Conservation (phyloP, 169 alveolate genomes). For the Plasmodium sp. region DNA sequence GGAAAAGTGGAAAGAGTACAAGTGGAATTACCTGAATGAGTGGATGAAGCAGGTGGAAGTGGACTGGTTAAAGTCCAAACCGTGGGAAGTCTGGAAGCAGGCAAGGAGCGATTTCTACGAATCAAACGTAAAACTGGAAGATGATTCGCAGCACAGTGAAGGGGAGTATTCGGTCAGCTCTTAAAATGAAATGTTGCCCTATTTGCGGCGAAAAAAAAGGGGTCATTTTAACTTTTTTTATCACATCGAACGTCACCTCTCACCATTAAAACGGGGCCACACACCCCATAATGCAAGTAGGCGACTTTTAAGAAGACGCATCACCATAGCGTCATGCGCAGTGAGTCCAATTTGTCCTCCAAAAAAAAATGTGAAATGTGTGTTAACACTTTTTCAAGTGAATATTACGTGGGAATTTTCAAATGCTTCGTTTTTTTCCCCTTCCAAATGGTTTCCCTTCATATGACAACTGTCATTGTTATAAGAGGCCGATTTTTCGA, state of each 20-base stretch:
- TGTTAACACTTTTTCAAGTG: neutral
- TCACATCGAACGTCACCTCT: neutral
- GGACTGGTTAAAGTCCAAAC: slow-evolving; percentile 27
- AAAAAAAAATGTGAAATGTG: neutral
- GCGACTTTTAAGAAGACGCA: neutral
- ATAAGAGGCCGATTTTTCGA: neutral
- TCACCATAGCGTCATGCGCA: neutral
- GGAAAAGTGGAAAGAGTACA: slow-evolving; percentile 41
- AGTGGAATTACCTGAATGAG: slow-evolving; percentile 3
- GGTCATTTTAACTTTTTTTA: neutral
- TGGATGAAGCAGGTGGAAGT: neutral
- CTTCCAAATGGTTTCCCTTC: neutral
- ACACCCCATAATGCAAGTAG: neutral
- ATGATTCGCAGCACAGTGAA: neutral
- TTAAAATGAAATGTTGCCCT: neutral
- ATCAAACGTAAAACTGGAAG: neutral
- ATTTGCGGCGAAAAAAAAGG: neutral
- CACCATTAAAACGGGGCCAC: neutral
- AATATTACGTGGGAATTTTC: neutral
- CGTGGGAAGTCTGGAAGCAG: slow-evolving; percentile 20
- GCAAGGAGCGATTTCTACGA: neutral
- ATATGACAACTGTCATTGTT: neutral
- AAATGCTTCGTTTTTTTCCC: neutral
- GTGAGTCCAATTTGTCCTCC: neutral
- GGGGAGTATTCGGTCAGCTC: neutral